Percentiles rank a stretch among this genome's conserved stretches.
Evolutionary conservation across 2,329 filamentous ascomycete genomes (phyloP).

Genomic region (Aspergillus melleus): DNA sequence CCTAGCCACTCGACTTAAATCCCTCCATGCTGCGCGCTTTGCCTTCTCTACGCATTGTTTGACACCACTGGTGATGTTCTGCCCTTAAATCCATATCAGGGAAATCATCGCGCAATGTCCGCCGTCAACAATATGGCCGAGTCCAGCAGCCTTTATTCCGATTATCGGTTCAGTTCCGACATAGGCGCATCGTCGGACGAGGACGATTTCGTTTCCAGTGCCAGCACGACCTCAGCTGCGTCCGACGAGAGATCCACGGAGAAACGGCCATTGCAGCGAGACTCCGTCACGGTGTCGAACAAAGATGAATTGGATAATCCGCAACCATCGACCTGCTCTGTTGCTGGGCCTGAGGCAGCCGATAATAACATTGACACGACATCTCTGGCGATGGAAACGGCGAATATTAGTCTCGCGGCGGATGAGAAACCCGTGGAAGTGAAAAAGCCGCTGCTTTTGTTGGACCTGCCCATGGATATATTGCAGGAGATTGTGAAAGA

Average conservation of each 20-base stretch:
- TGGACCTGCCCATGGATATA: constrained; percentile 77
- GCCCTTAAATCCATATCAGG: neutral
- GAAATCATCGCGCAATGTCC: constrained; percentile 7
- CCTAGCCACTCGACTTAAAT: constrained; percentile 5
- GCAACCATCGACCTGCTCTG: neutral
- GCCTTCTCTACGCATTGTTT: constrained; percentile 1
- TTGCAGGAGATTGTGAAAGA: constrained; percentile 77
- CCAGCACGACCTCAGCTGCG: constrained; percentile 25
- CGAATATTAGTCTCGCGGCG: neutral
- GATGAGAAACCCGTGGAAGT: neutral
- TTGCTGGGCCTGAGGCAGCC: neutral
- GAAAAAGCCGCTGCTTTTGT: constrained; percentile 61
- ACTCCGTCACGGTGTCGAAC: neutral
- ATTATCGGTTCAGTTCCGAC: constrained; percentile 25
- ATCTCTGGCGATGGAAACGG: neutral
- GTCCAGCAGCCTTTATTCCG: constrained; percentile 22
- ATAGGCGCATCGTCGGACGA: constrained; percentile 29
- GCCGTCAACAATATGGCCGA: constrained; percentile 25
- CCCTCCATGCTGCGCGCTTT: neutral
- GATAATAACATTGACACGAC: neutral
- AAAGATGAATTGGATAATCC: neutral
- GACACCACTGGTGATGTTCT: neutral
- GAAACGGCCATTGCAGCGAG: constrained; percentile 9
- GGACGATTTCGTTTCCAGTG: constrained; percentile 29
- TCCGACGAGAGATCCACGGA: constrained; percentile 16